Percentiles rank a stretch among this genome's conserved stretches.
Conservation (phyloP, 2,329 filamentous ascomycete genomes). For the Phialophora tarda region DNA sequence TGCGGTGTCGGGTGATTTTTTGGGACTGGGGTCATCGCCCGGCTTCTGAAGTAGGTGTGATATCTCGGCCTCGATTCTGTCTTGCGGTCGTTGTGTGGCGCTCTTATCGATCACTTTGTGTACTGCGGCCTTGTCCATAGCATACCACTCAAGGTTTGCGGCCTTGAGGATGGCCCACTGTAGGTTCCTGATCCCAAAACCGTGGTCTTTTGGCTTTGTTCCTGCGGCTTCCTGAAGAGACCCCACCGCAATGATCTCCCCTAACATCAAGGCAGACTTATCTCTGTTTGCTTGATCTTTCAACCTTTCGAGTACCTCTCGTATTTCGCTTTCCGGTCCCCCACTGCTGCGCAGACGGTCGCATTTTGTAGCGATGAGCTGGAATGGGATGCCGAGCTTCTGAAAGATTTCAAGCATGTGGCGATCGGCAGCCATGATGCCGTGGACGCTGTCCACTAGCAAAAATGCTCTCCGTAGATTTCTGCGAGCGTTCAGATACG, state of each 20-base stretch:
- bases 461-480: slow-evolving; percentile 69
- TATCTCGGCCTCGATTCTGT: slow-evolving; percentile 12
- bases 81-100: slow-evolving; percentile 5
- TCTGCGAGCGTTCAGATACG: slow-evolving; percentile 67
- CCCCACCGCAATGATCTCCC: slow-evolving; percentile 39
- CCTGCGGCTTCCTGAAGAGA: slow-evolving; percentile 22
- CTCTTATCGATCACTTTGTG: slow-evolving; percentile 28
- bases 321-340: slow-evolving; percentile 27
- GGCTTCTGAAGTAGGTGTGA: slow-evolving; percentile 10
- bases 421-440: slow-evolving; percentile 66
- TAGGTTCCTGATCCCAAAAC: slow-evolving; percentile 65
- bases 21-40: neutral
- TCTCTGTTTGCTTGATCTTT: slow-evolving; percentile 23
- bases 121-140: slow-evolving; percentile 34
- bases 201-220: slow-evolving; percentile 54
- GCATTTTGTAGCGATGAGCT: slow-evolving; percentile 70
- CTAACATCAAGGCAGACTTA: slow-evolving; percentile 41
- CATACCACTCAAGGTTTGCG: slow-evolving; percentile 59
- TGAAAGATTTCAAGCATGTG: slow-evolving; percentile 63
- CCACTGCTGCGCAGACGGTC: slow-evolving; percentile 60
- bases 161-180: slow-evolving; percentile 69
- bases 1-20: neutral
- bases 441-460: slow-evolving; percentile 67
- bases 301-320: slow-evolving; percentile 21
- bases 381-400: slow-evolving; percentile 63